phyloP scores from a whole-genome alignment of 345 rosid species.

The Corchorus capsularis region DNA sequence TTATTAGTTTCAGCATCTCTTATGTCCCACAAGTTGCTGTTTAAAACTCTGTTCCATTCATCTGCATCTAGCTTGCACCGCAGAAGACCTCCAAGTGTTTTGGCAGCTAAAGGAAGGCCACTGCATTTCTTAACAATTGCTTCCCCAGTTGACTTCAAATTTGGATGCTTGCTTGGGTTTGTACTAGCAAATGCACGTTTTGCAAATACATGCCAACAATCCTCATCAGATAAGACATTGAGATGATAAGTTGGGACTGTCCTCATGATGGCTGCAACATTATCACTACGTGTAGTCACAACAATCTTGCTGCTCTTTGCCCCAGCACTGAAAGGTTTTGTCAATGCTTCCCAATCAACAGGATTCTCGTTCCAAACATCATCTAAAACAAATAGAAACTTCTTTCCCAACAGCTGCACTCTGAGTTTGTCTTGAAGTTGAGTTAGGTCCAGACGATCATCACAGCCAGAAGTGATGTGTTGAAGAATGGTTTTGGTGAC shows the following conservation, averaged over 20 bases:
- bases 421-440: slow-evolving; percentile 32
- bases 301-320: too few species aligned
- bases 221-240: background rate
- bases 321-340: background rate
- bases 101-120: background rate
- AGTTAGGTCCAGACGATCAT: background rate
- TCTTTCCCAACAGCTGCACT: slow-evolving; percentile 2
- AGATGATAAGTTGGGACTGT: background rate
- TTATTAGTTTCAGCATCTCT: background rate
- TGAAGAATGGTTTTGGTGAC: slow-evolving; percentile 15
- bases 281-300: too few species aligned
- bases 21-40: slow-evolving; percentile 16
- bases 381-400: too few species aligned
- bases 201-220: background rate
- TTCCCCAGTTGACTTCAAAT: background rate
- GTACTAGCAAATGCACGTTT: too few species aligned
- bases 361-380: background rate
- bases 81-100: slow-evolving; percentile 15
- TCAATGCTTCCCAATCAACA: slow-evolving; percentile 26
- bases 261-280: too few species aligned
- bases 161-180: too few species aligned
- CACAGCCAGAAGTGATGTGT: too few species aligned
- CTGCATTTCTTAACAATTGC: slow-evolving; percentile 27
- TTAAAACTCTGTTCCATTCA: slow-evolving; percentile 22
- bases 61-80: background rate